A percentile compares a stretch with the other conserved stretches of the same genome.
These are phyloP conservation scores for Serendipita sp. DNA, from an alignment of 768 basidiomycete species.

Conservation along the genomic window DNA sequence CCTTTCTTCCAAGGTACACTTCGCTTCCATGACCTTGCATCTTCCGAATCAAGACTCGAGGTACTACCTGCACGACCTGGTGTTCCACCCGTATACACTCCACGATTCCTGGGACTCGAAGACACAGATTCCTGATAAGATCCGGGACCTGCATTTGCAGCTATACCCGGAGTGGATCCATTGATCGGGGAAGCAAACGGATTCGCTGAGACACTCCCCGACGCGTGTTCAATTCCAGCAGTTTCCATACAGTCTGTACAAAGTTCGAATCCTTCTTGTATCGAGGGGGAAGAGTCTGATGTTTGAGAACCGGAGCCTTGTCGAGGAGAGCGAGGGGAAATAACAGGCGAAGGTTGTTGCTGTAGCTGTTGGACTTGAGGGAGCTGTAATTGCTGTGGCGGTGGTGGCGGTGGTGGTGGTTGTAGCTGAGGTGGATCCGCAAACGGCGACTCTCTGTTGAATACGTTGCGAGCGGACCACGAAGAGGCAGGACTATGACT, in stretches of 20 bases:
- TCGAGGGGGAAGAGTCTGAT: neutral
- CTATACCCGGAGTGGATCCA: neutral
- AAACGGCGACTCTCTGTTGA: neutral
- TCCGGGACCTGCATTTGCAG: neutral
- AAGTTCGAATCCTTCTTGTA: conserved; percentile 55
- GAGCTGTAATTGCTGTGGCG: neutral
- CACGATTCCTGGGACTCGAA: neutral
- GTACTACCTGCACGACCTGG: neutral
- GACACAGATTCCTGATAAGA: no score
- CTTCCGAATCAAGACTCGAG: neutral
- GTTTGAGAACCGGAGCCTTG: neutral
- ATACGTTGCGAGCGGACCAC: neutral
- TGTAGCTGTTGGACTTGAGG: neutral
- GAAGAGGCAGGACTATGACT: neutral
- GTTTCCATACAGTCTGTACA: conserved; percentile 66
- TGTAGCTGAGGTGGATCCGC: neutral
- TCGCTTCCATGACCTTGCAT: conserved; percentile 15
- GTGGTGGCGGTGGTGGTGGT: neutral
- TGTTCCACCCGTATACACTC: neutral
- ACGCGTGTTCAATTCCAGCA: conserved; percentile 61
- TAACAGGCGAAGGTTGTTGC: neutral
- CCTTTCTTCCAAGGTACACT: conserved; percentile 59
- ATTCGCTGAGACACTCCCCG: neutral
- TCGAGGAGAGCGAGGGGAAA: conserved; percentile 6
- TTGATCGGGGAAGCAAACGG: no score